Evolutionary conservation across 352 stramenopile genomes (phyloP).

Genomic region (Globisporangium megalacanthum): DNA sequence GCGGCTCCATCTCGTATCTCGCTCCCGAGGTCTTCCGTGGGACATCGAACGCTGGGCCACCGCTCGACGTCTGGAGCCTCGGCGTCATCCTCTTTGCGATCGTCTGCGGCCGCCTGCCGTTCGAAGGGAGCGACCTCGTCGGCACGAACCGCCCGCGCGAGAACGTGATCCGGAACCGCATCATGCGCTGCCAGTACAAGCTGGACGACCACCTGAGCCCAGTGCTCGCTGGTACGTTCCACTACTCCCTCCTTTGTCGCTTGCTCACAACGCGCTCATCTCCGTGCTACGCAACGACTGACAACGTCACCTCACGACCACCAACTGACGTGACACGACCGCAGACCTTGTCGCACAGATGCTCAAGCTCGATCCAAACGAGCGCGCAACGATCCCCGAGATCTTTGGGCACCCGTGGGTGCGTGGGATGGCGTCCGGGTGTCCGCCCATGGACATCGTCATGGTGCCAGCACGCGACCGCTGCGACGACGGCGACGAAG

Average conservation of each 20-base stretch:
- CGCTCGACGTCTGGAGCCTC: slow-evolving; percentile 89
- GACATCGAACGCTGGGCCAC: slow-evolving; percentile 77
- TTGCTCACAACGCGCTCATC: too few relatives aligned
- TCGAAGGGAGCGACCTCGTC: slow-evolving; percentile 75
- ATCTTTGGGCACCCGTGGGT: slow-evolving; percentile 86
- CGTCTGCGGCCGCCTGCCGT: slow-evolving; percentile 75
- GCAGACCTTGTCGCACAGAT: slow-evolving; percentile 72
- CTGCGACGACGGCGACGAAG: slow-evolving; percentile 32
- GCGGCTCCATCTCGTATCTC: slow-evolving; percentile 83
- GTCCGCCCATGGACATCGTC: slow-evolving; percentile 19
- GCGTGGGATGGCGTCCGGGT: slow-evolving; percentile 33
- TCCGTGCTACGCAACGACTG: too few relatives aligned
- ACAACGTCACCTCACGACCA: neutral
- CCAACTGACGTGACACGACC: neutral
- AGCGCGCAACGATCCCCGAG: slow-evolving; percentile 76
- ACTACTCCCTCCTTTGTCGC: neutral
- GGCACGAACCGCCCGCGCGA: slow-evolving; percentile 70
- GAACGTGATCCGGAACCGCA: slow-evolving; percentile 80
- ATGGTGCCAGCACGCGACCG: slow-evolving; percentile 15
- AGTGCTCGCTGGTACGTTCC: slow-evolving; percentile 33
- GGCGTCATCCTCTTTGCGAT: slow-evolving; percentile 86
- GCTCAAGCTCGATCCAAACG: slow-evolving; percentile 75
- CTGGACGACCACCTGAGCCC: slow-evolving; percentile 66
- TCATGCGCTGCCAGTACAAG: slow-evolving; percentile 85
- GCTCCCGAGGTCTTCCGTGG: slow-evolving; percentile 82